Evolutionary conservation across 495 filamentous ascomycete genomes (phyloP), one percentile per base, ranked within the genome.

Genomic region (Apodospora peruviana): DNA sequence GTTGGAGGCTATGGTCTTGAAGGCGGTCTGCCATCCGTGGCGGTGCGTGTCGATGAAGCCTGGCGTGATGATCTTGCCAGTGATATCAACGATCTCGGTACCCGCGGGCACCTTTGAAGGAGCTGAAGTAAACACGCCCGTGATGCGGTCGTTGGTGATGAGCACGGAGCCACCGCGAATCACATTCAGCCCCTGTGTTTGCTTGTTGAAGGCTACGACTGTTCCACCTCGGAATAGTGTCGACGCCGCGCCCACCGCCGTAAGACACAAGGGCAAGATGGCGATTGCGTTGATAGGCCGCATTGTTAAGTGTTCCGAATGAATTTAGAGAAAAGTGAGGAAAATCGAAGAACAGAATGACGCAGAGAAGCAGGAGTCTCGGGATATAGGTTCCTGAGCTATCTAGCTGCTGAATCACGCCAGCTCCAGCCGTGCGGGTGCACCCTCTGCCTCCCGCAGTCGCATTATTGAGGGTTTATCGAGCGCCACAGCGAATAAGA

Each of bases 31-130:
- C 74, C 73, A 78, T 17, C 70, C 59, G 58, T 80, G 74, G 43
- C 67, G 67, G 58, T 78, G 76, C 0, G 75, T 78, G 55, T 78
- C 71, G 46, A 80, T 59, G 58, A 78, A 76, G 16, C 76, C 76
- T 0, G 75, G 72, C 5, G 65, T 59, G 20, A 78, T 60, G 40
- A 80, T 72, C 45, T 74, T 73, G 50, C 66, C 62, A 0, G 58
- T 70, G 43, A 64, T 67, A 53, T 76, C 65, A 35, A 77, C 66
- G 12, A 66, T 38, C 29, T 46, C 44, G 19, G 44, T 37, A 4
- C 23, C 27, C 46, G 67, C n/a, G 16, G 51, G 53, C 5, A 59
- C 16, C 16, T 18, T 10, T 8, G 10, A 12, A 1, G 43, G 11
- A n/a, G 50, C 20, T 0, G 37, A 10, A 17, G 46, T 44, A 8